Evolutionary conservation across 805 yeast species (phyloP), one percentile per base, ranked within the genome.

Genomic region (Starmera pachycereana): DNA sequence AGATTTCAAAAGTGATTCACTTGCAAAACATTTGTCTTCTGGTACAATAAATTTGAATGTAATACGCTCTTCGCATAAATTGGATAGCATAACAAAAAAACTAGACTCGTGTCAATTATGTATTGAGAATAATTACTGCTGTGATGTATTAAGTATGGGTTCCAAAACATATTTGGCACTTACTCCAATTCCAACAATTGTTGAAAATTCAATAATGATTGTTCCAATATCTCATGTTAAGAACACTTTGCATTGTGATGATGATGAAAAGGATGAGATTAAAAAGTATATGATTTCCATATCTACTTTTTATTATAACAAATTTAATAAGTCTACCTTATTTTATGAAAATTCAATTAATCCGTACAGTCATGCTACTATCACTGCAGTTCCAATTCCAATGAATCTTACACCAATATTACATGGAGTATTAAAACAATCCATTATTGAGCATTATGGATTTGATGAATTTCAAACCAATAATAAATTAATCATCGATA

Each of bases 321-420:
- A 41, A 29, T 32, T 45, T 45, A 57, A 48, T 35, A 60, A 51
- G 40, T 61, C 63, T 6, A 68, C 68, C 4, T 38, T 72, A 8
- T 72, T 72, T 43, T 71, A 70, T 48, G 78, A 72, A 48, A 61
- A 57, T 28, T 66, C 72, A 1, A 53, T 61, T 4, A 40, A 50
- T 12, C 44, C 47, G 8, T 40, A 48, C 11, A 45, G 50, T 6
- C 78, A 72, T 46, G 67, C 71, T 13, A 49, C 58, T 4, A 67
- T 72, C 10, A 52, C 54, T 33, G 72, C 71, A 1, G 56, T 72
- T 3, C 76, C 78, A 0, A 42, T 72, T 1, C 68, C 74, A 3
- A 37, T 49, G 29, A 45, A 57, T 3, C 39, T 62, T 18, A 30
- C 44, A 2, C 38, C 44, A 0, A 44, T 57, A 1, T 59, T 71